Evolutionary conservation across 805 yeast genomes (phyloP).

Genomic region (Wickerhamiella brachini): DNA sequence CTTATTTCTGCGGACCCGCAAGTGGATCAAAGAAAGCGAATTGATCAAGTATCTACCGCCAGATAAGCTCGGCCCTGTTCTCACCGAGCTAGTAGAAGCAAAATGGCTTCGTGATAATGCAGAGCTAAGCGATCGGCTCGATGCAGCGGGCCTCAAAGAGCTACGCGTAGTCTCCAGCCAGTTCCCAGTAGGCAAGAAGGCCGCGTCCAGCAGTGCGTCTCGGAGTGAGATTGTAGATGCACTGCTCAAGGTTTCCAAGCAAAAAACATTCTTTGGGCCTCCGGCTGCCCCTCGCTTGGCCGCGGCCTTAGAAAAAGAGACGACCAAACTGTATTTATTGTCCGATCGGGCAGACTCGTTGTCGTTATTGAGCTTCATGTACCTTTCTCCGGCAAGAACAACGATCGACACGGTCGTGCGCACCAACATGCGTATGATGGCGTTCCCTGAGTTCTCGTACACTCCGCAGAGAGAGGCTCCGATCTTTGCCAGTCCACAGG

Average conservation of each 20-base stretch:
- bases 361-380: constrained; percentile 11
- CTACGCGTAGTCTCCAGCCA: constrained; percentile 10
- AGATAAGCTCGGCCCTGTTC: constrained; percentile 7
- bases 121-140: constrained; percentile 4
- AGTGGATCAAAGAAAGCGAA: constrained; percentile 16
- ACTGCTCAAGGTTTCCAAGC: constrained; percentile 8
- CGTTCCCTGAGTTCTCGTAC: constrained; percentile 14
- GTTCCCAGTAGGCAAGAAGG: constrained; percentile 7
- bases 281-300: background rate
- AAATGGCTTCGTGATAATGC: constrained; percentile 9
- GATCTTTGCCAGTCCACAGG: constrained; percentile 10
- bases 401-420: constrained; percentile 13
- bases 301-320: constrained; percentile 2
- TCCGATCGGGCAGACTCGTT: constrained; percentile 6
- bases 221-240: constrained; percentile 2
- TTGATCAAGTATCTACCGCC: constrained; percentile 15
- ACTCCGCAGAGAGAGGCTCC: constrained; percentile 13
- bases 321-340: constrained; percentile 7
- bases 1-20: constrained; percentile 10
- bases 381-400: constrained; percentile 16
- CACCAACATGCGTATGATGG: constrained; percentile 17
- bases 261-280: constrained; percentile 11
- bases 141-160: constrained; percentile 15
- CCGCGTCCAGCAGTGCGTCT: constrained; percentile 2
- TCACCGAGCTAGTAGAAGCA: constrained; percentile 7